Evolutionary conservation across 179 eudicot genomes (phyloP).

Genomic region (Spinacia oleracea): DNA sequence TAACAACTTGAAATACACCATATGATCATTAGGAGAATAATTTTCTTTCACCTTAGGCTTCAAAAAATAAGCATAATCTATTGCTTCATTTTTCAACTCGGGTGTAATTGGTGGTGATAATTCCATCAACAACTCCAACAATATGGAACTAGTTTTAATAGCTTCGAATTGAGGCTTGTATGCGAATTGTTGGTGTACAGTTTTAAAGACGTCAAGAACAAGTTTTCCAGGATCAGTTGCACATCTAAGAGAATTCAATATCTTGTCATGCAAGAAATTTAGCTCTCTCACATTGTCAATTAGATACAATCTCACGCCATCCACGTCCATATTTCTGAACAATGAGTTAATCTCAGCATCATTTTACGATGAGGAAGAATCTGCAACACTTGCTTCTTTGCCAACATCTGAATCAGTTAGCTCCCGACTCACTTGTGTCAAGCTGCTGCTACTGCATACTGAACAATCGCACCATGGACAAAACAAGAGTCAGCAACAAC

Average conservation of each 20-base stretch:
- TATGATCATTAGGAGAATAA: not conserved
- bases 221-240: constrained; percentile 26
- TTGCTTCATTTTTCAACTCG: constrained; percentile 24
- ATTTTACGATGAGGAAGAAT: not conserved
- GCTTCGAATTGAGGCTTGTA: not conserved
- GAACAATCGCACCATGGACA: not conserved
- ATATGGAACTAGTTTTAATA: not conserved
- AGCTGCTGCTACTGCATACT: constrained; percentile 20
- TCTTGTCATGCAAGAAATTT: constrained; percentile 1
- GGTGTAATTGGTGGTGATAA: constrained; percentile 18
- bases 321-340: constrained; percentile 27
- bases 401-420: not conserved
- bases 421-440: too few species aligned
- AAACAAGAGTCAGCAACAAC: too few species aligned
- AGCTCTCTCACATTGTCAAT: constrained; percentile 17
- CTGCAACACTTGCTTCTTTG: not conserved
- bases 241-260: constrained; percentile 20
- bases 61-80: constrained; percentile 22
- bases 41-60: not conserved
- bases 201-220: constrained; percentile 20
- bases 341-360: constrained; percentile 11
- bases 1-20: constrained; percentile 15
- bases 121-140: constrained; percentile 21
- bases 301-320: constrained; percentile 25
- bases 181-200: constrained; percentile 5